Base-by-base conservation (phyloP, 139 green algal species). In the Helicosporidium sp. region DNA sequence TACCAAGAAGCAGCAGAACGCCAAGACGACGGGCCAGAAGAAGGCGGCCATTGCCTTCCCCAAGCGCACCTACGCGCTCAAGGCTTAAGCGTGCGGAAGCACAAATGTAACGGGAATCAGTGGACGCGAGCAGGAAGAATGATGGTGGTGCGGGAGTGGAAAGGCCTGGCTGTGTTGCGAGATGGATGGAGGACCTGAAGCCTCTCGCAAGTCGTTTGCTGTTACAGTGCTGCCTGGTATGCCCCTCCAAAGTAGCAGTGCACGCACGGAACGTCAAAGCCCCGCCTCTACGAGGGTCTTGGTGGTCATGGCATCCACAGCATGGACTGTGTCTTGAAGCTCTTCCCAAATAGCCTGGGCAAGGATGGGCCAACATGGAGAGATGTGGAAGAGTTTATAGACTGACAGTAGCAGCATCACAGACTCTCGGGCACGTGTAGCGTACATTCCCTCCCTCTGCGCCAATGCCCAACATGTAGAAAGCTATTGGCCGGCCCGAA, bases 31-130 rank as follows among this genome's bases (percentile, higher is more conserved):
- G 49, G 89, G 83, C 75, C 48, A 71, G 28, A 43, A 53, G 35
- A 96, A 96, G 77, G 82, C 78, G 58, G 65, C 65, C 3, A 49
- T 55, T 39, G 80, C 87, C 33, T 97, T 93, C 76, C 86, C 87
- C 26, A 50, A 46, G 39, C 72, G 87, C 45, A 94, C 93, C 72
- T 97, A 77, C 56, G 85, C 87, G 19, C 63, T 97, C 18, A 94
- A 94, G 76, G 79, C 79, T 2, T 91, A 75, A 75, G 27, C n/a
- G n/a, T n/a, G n/a, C n/a, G n/a, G n/a, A n/a, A n/a, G n/a, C n/a
- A n/a, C n/a, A n/a, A n/a, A n/a, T n/a, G n/a, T n/a, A n/a, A n/a
- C n/a, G n/a, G n/a, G n/a, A n/a, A n/a, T n/a, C n/a, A n/a, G 16
- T 41, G 34, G 34, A 41, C 13, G 34, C 34, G 34, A 41, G 34